Evolutionary conservation across 2,329 filamentous ascomycete genomes (phyloP).

Genomic region (Alternaria consortialis): DNA sequence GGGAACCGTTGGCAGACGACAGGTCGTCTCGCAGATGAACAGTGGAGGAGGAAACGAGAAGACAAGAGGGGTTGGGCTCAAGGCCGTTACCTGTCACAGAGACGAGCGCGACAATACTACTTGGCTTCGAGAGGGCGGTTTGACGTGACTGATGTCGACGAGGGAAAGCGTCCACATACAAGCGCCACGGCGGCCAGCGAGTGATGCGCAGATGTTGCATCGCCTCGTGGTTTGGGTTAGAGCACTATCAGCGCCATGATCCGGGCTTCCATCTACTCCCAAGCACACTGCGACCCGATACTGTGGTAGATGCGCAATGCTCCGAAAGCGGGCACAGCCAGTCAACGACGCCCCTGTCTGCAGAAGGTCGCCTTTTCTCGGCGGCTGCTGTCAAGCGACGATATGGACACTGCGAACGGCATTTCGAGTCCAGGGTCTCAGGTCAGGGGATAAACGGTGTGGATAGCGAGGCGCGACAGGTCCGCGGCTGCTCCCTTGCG

Average conservation of each 20-base stretch:
- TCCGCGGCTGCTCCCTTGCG: conserved; percentile 31
- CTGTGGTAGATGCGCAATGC: conserved; percentile 45
- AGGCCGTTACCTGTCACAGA: conserved; percentile 50
- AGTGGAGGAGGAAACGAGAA: conserved; percentile 25
- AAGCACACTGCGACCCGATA: conserved; percentile 40
- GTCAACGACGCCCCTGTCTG: conserved; percentile 20
- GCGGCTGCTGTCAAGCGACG: conserved; percentile 17
- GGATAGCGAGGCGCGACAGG: conserved; percentile 22
- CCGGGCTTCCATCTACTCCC: conserved; percentile 36
- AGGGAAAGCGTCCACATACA: conserved; percentile 23
- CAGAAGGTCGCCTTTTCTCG: conserved; percentile 25
- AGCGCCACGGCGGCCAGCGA: conserved; percentile 31
- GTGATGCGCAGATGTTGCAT: conserved; percentile 40
- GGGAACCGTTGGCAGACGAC: conserved; percentile 42
- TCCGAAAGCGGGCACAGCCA: conserved; percentile 46
- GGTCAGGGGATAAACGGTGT: conserved; percentile 13
- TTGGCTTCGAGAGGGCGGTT: conserved; percentile 24
- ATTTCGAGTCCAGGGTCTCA: conserved; percentile 20
- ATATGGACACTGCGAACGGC: conserved; percentile 32
- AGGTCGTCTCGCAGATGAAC: conserved; percentile 32
- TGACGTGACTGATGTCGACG: conserved; percentile 20
- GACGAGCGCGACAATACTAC: conserved; percentile 27
- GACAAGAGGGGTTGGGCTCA: conserved; percentile 24
- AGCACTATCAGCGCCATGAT: conserved; percentile 40
- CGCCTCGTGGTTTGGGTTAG: conserved; percentile 34